phyloP scores from a whole-genome alignment of 225 moss, liverwort and hornwort species.

The Bryum argenteum region DNA sequence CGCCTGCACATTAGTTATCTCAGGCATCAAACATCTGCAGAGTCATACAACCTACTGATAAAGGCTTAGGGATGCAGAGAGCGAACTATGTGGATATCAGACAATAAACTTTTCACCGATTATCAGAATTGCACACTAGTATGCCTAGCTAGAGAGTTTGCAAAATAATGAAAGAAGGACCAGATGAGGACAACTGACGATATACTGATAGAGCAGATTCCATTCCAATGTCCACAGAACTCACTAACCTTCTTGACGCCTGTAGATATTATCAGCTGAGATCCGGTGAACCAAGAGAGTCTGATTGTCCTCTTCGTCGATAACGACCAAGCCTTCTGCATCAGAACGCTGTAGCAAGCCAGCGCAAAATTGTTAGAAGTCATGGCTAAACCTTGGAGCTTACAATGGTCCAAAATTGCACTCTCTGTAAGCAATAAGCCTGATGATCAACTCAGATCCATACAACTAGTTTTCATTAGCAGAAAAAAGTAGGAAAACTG shows the following conservation, averaged over 20 bases:
- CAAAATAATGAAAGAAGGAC: slow-evolving; percentile 19
- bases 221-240: slow-evolving; percentile 17
- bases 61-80: slow-evolving; percentile 7
- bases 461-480: no score
- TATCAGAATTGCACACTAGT: slow-evolving; percentile 2
- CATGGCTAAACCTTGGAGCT: slow-evolving; percentile 11
- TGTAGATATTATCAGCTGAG: slow-evolving; percentile 96
- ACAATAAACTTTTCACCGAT: not conserved
- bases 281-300: slow-evolving; percentile 94
- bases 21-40: no score
- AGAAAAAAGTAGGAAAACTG: no score
- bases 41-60: slow-evolving; percentile 6
- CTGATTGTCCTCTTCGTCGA: slow-evolving; percentile 97
- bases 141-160: slow-evolving; percentile 18
- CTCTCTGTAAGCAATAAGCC: slow-evolving; percentile 11
- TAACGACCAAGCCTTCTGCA: slow-evolving; percentile 93
- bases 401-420: slow-evolving; percentile 4
- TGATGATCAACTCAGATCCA: slow-evolving; percentile 23
- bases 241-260: slow-evolving; percentile 89
- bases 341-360: slow-evolving; percentile 81
- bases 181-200: not conserved
- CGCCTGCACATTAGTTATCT: no score
- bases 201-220: slow-evolving; percentile 20
- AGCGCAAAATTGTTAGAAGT: slow-evolving; percentile 18
- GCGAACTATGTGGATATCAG: slow-evolving; percentile 3